These are phyloP conservation scores for Aspergillus taichungensis DNA, from an alignment of 495 filamentous ascomycete species.

Conservation along the genomic window DNA sequence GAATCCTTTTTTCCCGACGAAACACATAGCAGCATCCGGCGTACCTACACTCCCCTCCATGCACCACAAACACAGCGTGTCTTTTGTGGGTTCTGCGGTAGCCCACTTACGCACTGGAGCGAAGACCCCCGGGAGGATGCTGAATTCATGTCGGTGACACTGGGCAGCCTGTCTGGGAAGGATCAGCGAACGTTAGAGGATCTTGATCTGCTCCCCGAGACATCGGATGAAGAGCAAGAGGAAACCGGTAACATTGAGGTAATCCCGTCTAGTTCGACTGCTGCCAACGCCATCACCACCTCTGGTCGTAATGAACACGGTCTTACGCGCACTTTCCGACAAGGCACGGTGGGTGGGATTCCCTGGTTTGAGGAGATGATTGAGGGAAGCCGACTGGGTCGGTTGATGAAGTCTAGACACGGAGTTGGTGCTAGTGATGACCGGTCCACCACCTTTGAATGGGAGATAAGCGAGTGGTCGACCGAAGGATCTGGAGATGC, in stretches of 20 bases:
- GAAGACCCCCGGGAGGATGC: slow-evolving; percentile 59
- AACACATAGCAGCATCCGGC: slow-evolving; percentile 59
- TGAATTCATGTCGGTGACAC: slow-evolving; percentile 63
- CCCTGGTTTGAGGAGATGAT: slow-evolving; percentile 82
- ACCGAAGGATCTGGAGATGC: slow-evolving; percentile 41
- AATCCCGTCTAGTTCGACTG: background rate
- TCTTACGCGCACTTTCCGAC: slow-evolving; percentile 20
- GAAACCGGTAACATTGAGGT: background rate
- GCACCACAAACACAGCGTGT: slow-evolving; percentile 55
- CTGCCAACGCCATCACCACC: slow-evolving; percentile 15
- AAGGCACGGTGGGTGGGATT: slow-evolving; percentile 41
- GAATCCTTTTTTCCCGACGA: slow-evolving; percentile 72
- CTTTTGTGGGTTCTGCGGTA: slow-evolving; percentile 90
- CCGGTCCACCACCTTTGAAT: slow-evolving; percentile 58
- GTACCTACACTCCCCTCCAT: slow-evolving; percentile 54
- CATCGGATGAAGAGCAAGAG: slow-evolving; percentile 3
- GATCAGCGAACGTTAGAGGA: slow-evolving; percentile 63
- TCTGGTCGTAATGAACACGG: slow-evolving; percentile 9
- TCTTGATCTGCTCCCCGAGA: slow-evolving; percentile 49
- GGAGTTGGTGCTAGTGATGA: slow-evolving; percentile 43
- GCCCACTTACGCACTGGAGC: slow-evolving; percentile 70
- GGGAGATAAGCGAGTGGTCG: slow-evolving; percentile 76
- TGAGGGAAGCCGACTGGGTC: slow-evolving; percentile 61
- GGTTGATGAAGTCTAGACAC: slow-evolving; percentile 51
- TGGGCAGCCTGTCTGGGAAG: slow-evolving; percentile 58